phyloP scores from a whole-genome alignment of 176 grass and related monocot genomes.

The Juncus effusus region DNA sequence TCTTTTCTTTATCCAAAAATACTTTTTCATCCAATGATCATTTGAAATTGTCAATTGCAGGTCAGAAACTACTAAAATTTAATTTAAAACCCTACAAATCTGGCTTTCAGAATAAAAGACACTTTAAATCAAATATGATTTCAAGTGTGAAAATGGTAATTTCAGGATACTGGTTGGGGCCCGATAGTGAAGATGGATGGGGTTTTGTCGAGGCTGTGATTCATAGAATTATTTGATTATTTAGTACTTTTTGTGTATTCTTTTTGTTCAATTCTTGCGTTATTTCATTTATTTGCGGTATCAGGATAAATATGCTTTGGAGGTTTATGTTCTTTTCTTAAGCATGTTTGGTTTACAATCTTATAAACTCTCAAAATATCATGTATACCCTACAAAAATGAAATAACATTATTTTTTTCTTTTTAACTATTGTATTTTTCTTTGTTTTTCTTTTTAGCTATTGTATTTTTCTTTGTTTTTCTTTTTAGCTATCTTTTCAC shows the following conservation, averaged over 20 bases:
- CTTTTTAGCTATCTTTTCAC: background rate
- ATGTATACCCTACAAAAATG: background rate
- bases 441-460: background rate
- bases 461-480: background rate
- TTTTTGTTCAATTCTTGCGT: background rate
- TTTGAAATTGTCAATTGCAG: slow-evolving; percentile 11
- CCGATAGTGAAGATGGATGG: slow-evolving; percentile 9
- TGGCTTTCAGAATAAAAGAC: background rate
- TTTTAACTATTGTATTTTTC: too few relatives aligned
- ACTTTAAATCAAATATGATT: slow-evolving; percentile 5
- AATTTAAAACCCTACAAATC: background rate
- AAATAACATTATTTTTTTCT: background rate
- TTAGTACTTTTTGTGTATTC: background rate
- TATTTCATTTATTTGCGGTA: too few relatives aligned
- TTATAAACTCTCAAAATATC: background rate
- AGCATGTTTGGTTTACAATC: background rate
- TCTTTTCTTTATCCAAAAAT: background rate
- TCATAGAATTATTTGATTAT: slow-evolving; percentile 23
- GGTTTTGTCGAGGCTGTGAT: slow-evolving; percentile 23
- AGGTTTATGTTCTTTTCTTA: background rate
- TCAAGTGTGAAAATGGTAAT: slow-evolving; percentile 5
- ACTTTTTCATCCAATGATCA: background rate
- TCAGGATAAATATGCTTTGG: background rate
- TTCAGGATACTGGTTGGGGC: slow-evolving; percentile 25
- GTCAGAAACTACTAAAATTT: background rate